Percentiles rank a stretch among this genome's conserved stretches.
These are phyloP conservation scores for Polyplosphaeria fusca DNA, from an alignment of 495 filamentous ascomycete genomes.

Conservation along the genomic window DNA sequence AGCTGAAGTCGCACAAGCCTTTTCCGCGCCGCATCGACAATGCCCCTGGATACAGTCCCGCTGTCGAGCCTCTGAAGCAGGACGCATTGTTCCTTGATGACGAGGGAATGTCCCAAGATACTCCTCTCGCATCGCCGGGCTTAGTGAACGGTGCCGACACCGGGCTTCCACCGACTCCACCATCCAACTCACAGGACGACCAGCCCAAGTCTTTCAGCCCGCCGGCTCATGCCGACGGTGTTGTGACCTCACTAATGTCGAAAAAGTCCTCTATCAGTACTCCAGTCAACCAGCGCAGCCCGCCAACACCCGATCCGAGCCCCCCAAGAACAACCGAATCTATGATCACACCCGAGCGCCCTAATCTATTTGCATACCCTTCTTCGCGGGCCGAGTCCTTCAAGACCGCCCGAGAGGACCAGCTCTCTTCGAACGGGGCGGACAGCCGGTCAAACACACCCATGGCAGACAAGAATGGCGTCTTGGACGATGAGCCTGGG, in stretches of 20 bases:
- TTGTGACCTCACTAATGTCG: conserved; percentile 23
- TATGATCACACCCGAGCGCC: conserved; percentile 23
- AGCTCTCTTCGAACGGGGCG: conserved; percentile 19
- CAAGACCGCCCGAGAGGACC: conserved; percentile 40
- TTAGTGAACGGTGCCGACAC: conserved; percentile 21
- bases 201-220: conserved; percentile 14
- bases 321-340: conserved; percentile 37
- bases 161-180: conserved; percentile 32
- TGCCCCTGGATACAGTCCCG: conserved; percentile 9
- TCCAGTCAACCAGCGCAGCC: conserved; percentile 36
- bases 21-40: conserved; percentile 19
- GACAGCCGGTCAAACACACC: conserved; percentile 31
- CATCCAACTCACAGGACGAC: conserved; percentile 26
- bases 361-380: conserved; percentile 21
- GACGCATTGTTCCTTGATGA: conserved; percentile 11
- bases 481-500: conserved; percentile 14
- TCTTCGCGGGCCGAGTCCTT: conserved; percentile 42
- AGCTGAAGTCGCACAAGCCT: conserved; percentile 16
- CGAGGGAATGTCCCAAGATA: conserved; percentile 13
- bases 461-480: conserved; percentile 16
- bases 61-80: conserved; percentile 15
- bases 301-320: conserved; percentile 41
- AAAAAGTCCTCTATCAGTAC: conserved; percentile 37
- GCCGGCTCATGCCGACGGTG: conserved; percentile 26
- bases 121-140: conserved; percentile 19